Base-by-base conservation (phyloP, 2,329 filamentous ascomycete species). In the Dothideomycetes sp. region DNA sequence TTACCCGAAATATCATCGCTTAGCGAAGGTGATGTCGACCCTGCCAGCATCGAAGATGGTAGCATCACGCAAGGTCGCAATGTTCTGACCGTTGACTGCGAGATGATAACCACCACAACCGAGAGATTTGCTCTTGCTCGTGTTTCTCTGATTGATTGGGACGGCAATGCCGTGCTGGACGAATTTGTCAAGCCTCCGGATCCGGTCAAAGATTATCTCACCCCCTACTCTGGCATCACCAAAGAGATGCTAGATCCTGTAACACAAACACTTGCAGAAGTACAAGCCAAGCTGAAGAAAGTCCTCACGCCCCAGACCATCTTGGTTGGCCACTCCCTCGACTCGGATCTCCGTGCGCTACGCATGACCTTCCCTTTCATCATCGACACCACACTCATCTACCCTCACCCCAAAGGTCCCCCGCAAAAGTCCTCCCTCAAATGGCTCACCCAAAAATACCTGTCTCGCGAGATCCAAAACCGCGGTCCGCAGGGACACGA, bases 201-300 rank as follows among this genome's bases (percentile, higher is more conserved):
- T 50, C 81, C 84, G n/a, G 88, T 98, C 54, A 81, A 76, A 43
- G 83, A 98, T 67, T 96, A 98, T 58, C 72, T 98, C 28, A 98
- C 91, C 1, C 80, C 74, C 30, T 56, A 53, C 61, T 98, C 91
- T 1, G 91, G 91, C 47, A 95, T 98, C 55, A 98, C 89, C 3
- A 73, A 83, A 53, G 77, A 80, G 48, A 87, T 88, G 75, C 75
- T 98, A 22, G 76, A 79, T 28, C 73, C 80, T 23, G 80, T 96
- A 27, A 93, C 84, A 1, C 96, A 88, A 2, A 88, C 80, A 0
- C 73, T 95, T 7, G 52, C 63, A 41, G 88, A 96, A 56, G 84
- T 98, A 36, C 91, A 98, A 60, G 61, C 73, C 41, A 80, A 78
- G 47, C 66, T 91, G 13, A 35, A 41, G 12, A 62, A 76, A 4